Evolutionary conservation across 805 yeast genomes (phyloP).

Genomic region (Metschnikowia kofuensis): DNA sequence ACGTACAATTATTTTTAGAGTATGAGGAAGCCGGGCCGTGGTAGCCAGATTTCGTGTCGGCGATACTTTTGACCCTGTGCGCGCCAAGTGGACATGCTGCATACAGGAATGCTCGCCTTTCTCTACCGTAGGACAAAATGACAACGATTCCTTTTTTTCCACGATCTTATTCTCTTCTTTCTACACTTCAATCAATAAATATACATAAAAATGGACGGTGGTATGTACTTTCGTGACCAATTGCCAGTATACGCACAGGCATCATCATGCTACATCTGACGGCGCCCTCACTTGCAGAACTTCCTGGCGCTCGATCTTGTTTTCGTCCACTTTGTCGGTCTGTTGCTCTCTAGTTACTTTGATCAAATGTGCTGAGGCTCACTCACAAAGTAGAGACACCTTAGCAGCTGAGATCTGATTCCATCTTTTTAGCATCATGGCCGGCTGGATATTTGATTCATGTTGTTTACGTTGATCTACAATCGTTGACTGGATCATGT

Average conservation of each 20-base stretch:
- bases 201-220: constrained; percentile 52
- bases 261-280: not conserved
- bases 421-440: too few species aligned
- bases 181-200: constrained; percentile 18
- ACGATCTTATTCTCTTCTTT: constrained; percentile 20
- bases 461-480: not conserved
- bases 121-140: constrained; percentile 17
- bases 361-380: too few species aligned
- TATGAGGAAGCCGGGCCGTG: too few species aligned
- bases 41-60: constrained; percentile 2
- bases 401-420: too few species aligned
- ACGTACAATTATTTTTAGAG: too few species aligned
- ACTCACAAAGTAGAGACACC: too few species aligned
- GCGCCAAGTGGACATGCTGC: constrained; percentile 9
- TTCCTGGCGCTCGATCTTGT: constrained; percentile 8
- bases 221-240: constrained; percentile 37
- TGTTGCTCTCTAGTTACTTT: not conserved
- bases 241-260: not conserved
- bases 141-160: constrained; percentile 21
- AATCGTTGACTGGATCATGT: not conserved
- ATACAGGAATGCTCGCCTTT: constrained; percentile 18
- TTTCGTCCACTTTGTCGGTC: constrained; percentile 6
- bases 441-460: too few species aligned
- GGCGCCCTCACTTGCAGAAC: not conserved
- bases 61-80: constrained; percentile 2